Percentiles rank a stretch among this genome's conserved stretches.
Evolutionary conservation across 495 filamentous ascomycete species (phyloP).

Genomic region (Neurospora discreta): DNA sequence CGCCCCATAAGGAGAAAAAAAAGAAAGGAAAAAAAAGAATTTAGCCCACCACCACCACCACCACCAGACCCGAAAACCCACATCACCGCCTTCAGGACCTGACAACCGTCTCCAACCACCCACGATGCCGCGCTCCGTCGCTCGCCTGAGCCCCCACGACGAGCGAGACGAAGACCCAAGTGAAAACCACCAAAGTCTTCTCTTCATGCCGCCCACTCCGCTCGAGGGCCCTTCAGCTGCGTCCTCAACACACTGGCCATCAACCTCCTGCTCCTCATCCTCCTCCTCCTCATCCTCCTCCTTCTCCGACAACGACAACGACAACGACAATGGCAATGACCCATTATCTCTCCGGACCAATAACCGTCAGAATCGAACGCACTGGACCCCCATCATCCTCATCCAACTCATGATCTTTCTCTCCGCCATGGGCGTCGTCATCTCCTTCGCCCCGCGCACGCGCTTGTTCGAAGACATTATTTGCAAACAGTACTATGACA

Average conservation of each 20-base stretch:
- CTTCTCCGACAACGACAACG: background rate
- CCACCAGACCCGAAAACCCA: background rate
- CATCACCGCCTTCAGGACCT: background rate
- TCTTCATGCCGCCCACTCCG: background rate
- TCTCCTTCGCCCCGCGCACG: background rate
- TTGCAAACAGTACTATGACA: background rate
- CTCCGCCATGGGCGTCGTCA: background rate
- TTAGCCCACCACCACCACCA: background rate
- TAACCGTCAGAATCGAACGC: background rate
- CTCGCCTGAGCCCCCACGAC: background rate
- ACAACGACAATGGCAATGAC: background rate
- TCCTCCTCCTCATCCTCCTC: background rate
- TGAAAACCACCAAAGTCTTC: background rate
- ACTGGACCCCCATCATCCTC: background rate
- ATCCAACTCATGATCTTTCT: background rate
- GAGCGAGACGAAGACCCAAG: background rate
- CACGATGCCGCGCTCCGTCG: background rate
- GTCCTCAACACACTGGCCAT: background rate
- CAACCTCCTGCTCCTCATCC: background rate
- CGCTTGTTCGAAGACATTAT: background rate
- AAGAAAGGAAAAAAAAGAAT: no score
- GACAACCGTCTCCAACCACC: background rate
- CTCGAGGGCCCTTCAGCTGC: background rate
- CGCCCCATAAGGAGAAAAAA: background rate
- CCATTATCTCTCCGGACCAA: background rate